Base-by-base conservation (phyloP, 2,329 filamentous ascomycete species). In the Colletotrichum sp. region DNA sequence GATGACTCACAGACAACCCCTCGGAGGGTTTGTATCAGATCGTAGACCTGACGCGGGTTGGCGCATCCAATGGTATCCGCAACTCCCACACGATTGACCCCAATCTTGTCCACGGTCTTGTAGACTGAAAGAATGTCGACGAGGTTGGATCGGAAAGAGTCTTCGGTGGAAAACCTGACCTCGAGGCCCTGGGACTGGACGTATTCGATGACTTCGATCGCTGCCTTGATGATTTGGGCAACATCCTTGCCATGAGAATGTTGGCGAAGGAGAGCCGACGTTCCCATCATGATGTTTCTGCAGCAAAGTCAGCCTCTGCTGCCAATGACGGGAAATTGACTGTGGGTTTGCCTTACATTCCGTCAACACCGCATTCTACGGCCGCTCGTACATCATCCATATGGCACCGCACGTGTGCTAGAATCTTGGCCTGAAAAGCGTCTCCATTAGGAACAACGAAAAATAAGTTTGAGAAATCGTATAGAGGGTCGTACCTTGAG, bases 221-320 rank as follows among this genome's bases (percentile, higher is more conserved):
- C 95, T 34, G 93, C 91, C 87, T 75, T 68, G 22, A 68, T 93
- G 83, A 94, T 96, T 83, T 93, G 94, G 79, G 92, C 93, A 92
- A 98, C 96, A 82, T 96, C 94, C 91, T 98, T 98, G 84, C 95
- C 95, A 85, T 97, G 95, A 75, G 92, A 95, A 88, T 97, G 94
- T 85, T 97, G 93, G 84, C 94, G 93, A 68, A 98, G 91, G 84
- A 95, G 95, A 68, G 92, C 93, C 30, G 94, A 96, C 30, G 95
- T 97, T 77, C 95, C 95, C 83, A 98, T 97, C 80, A 96, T 94
- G 77, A 96, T 90, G 84, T 95, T 93, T 75, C 59, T 62, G 59
- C n/a, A 48, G 1, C 6, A 48, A 48, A n/a, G 2, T 48, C 18
- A 48, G 2, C 1, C 5, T 48, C 44, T 48, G 6, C 15, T 48